Evolutionary conservation across 2,329 filamentous ascomycete species (phyloP), one percentile per base, ranked within the genome.

Genomic region (Thermoascus crustaceus): DNA sequence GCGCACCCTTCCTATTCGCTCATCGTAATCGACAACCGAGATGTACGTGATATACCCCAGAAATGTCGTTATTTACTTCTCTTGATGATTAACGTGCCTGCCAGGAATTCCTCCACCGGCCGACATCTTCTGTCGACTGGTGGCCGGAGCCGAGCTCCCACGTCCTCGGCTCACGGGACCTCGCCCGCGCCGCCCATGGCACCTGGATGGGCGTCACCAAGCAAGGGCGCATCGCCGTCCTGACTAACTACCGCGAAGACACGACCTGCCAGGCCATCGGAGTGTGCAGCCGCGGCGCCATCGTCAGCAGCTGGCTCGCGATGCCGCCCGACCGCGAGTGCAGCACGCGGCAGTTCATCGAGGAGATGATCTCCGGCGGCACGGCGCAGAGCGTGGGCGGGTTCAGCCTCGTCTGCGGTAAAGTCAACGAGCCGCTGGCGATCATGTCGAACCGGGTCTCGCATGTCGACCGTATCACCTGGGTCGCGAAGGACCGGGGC

Each of bases 11-110:
- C 73, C 46, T 88, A 88, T 60, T 72, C 80, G 17, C 69, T 88
- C 41, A 82, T 89, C 48, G 64, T 85, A 41, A 68, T 87, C 54
- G 77, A 87, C 63, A 89, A 89, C 58, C 75, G 84, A 48, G 84
- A 89, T 65, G 82, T 70, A 58, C 37, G 53, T 40, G 5, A 20
- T 16, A 5, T 22, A 10, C 24, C 7, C 7, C 11, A n/a, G n/a
- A n/a, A n/a, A n/a, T n/a, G 23, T 26, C 25, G 27, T 21, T 3
- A n/a, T 18, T 24, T 21, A 11, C n/a, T 20, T 20, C 4, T 21
- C 16, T 30, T 40, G 34, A 43, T 31, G 11, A 13, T n/a, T 27
- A n/a, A 7, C n/a, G n/a, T n/a, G n/a, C n/a, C n/a, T n/a, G n/a
- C n/a, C 42, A 76, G 73, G 77, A 81, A 62, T 80, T 73, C 45